Base-by-base conservation (phyloP, 306 rosid genomes). In the Ormosia emarginata region DNA sequence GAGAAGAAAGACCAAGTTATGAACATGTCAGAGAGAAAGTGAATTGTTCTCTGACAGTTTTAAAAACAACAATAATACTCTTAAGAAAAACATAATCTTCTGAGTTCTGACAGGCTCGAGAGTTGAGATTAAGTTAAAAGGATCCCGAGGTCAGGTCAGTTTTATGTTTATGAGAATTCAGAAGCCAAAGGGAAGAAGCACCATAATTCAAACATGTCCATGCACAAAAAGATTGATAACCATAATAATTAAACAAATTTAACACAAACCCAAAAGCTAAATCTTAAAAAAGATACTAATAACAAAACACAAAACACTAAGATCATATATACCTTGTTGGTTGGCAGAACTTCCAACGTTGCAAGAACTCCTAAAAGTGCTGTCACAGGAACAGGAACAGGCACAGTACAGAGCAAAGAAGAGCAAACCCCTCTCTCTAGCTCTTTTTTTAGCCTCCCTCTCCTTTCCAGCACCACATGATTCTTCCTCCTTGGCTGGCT, bases 381-480 rank as follows among this genome's bases (percentile, higher is more conserved):
- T 70, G 62, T 3, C 41, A 67, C 74, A 66, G 68, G 61, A 63
- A 64, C 75, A 49, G 6, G 2, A 5, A 77, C 69, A 79, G 65
- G 65, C 24, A 24, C 24, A 24, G 24, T 24, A 37, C 58, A 80
- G 81, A 69, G 68, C 74, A 71, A 73, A 80, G 78, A 8, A 67
- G 75, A 77, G 24, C 49, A 62, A 67, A 77, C 44, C 81, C 59
- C 78, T 49, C 40, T 67, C 59, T 82, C 50, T 49, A 24, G 40
- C 57, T 57, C 50, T 6, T 40, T 32, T 30, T 49, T 68, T 85
- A 87, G 79, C 83, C 84, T 83, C 83, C 87, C 59, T 70, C 88
- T 49, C 40, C 85, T 71, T 83, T 79, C 78, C 90, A 83, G 87
- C 82, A 82, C 85, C 91, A 85, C 91, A 86, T 80, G 87, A 78